Percentiles rank a stretch among this genome's conserved stretches.
Conservation (phyloP, 1,139 yeast genomes). For the Kodamaea alishanica region DNA sequence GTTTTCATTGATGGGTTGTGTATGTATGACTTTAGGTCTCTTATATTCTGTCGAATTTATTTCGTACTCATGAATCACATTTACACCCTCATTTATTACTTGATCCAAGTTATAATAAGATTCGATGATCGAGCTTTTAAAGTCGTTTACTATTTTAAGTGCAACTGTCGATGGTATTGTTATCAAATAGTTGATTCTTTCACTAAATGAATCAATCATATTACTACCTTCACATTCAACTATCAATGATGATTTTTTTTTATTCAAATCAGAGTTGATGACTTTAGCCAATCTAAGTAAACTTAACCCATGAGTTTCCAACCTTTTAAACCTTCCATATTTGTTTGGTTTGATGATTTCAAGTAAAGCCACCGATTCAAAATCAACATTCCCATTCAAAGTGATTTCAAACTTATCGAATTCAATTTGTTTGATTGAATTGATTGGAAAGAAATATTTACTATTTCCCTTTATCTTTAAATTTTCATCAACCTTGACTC, state of each 20-base stretch:
- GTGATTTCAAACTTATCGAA: constrained; percentile 5
- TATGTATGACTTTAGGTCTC: no score
- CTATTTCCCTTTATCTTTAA: constrained; percentile 26
- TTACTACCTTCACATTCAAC: constrained; percentile 7
- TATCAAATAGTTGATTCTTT: constrained; percentile 12
- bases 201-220: constrained; percentile 9
- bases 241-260: constrained; percentile 3
- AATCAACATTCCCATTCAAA: background rate
- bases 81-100: no score
- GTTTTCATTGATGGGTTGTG: background rate
- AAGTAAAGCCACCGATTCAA: constrained; percentile 15
- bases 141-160: background rate
- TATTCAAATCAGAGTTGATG: background rate
- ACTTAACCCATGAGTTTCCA: constrained; percentile 26
- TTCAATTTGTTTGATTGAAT: constrained; percentile 6
- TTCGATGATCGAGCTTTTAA: background rate
- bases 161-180: constrained; percentile 6
- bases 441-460: constrained; percentile 24
- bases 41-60: no score
- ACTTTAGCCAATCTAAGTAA: constrained; percentile 16
- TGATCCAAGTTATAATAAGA: background rate
- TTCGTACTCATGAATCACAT: no score
- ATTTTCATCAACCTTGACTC: constrained; percentile 20
- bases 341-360: constrained; percentile 32
- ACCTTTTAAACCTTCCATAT: constrained; percentile 20